Evolutionary conservation across 1,284 basidiomycete genomes (phyloP), one percentile per base, ranked within the genome.

Genomic region (Caloboletus firmus): DNA sequence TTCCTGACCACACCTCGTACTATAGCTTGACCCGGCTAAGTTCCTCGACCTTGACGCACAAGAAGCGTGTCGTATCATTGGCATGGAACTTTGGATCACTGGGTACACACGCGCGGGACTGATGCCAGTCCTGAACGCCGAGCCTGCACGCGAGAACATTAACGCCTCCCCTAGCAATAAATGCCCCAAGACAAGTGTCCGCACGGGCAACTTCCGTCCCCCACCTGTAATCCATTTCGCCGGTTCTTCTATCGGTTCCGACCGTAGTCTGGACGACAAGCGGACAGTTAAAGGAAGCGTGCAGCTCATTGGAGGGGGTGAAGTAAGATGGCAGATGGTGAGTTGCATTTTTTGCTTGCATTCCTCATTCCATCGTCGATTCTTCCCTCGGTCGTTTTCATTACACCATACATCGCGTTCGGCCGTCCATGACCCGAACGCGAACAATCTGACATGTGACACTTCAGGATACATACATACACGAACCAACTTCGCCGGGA

Each of bases 41-140:
- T 72, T 72, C 59, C 51, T 68, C 39, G 50, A 58, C 5, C 65
- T 69, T 34, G 58, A 73, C 9, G 62, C 70, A 3, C 68, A 72
- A 56, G 82, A 83, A 68, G 80, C 75, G 0, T 76, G 76, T 51
- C 74, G 78, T 20, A 76, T 84, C 45, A 79, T 85, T 45, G 79
- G 82, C 1, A 70, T 82, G 70, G 74, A 72, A 20, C 58, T 84
- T 18, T 73, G 71, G 30, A 66, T 84, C 41, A 65, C 69, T 0
- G 70, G 72, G 17, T 84, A 81, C 58, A 71, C 73, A 0, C 67
- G 68, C 5, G 73, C 76, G 1, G 70, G 71, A 1, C 46, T 71
- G 22, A 64, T 67, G 51, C 72, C 71, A 31, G 60, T 70, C 8
- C 63, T 57, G n/a, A 50, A 52, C 12, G 11, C 67, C 40, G 50